Evolutionary conservation across 768 basidiomycete species (phyloP), one percentile per base, ranked within the genome.

Genomic region (Macrolepiota dolichaula): DNA sequence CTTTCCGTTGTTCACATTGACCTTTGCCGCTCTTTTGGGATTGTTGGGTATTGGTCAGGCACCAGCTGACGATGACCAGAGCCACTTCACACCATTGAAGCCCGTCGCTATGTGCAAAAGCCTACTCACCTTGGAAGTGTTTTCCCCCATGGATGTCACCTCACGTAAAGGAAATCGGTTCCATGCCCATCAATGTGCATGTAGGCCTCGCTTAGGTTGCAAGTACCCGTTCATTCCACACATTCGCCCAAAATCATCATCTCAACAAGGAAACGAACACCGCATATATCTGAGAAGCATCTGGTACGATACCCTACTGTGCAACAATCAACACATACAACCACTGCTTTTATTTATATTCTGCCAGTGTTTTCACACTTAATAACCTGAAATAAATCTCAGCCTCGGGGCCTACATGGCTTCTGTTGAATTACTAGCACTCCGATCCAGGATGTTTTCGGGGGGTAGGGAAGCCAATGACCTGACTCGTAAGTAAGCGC

Each of bases 151-250:
- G 57, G 57, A 1, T 25, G n/a, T n/a, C n/a, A 24, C 57, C 57
- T 11, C 49, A 38, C 36, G 47, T 62, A 0, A 55, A 46, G 11
- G 61, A 47, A 1, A 57, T 57, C 15, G 37, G 49, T 9, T 57
- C 55, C 15, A 62, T 55, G 52, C 52, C 55, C 22, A 47, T 61
- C 15, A 61, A 61, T 35, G 59, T 61, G 10, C 51, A 52, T 4
- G 61, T 62, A 15, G 61, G 61, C 15, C 61, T 62, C 10, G 61
- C 55, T 32, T 62, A 55, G 61, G 61, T 47, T 17, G 32, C 42
- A 22, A 40, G 59, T 7, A 37, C 49, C n/a, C 47, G 17, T 17
- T 50, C 57, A 12, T 13, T 38, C 13, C 3, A 54, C 2, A 25
- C 35, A 17, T 40, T 24, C 15, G 37, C 15, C 52, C 17, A 7